Evolutionary conservation across 2,329 filamentous ascomycete species (phyloP), one percentile per base, ranked within the genome.

Genomic region (Fusarium oligoseptatum): DNA sequence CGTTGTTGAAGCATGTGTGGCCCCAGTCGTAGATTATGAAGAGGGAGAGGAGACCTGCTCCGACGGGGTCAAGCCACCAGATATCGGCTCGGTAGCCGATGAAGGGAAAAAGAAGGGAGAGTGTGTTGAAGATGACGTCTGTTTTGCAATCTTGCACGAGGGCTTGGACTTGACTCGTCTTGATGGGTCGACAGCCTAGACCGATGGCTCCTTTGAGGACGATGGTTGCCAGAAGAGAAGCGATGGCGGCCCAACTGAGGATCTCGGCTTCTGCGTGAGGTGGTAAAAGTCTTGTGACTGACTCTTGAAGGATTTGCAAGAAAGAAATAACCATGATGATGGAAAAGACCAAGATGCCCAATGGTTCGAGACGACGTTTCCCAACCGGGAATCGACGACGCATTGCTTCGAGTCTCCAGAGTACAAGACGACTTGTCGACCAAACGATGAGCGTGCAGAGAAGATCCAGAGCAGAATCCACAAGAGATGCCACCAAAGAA

Each of bases 261-360:
- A 76, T 63, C 45, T 82, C 80, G 0, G 76, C 84, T 11, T 87
- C 85, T 71, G 89, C 92, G 70, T 94, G 87, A 2, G 85, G 80
- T 2, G 86, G 85, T 4, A 87, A 84, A 9, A 95, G 86, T 4
- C 90, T 88, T 62, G 89, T 86, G 20, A 93, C 81, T 52, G 92
- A 93, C 81, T 94, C 88, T 12, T 95, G 85, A 22, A 89, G 89
- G 50, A 95, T 93, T 82, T 95, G 93, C 71, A 91, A 88, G 82
- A 95, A 95, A 0, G 92, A 93, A 0, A 92, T 94, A 72, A 95
- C 92, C 93, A 95, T 95, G 80, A 95, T 93, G 72, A 95, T 89
- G 22, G 92, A 93, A 83, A 95, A 95, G 45, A 95, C 90, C 2
- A 95, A 85, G 10, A 95, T 92, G 20, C 93, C 93, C 4, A 95